A percentile compares a stretch with the other conserved stretches of the same genome.
phyloP scores from a whole-genome alignment of 176 grass and related monocot species.

The Carex parvula region DNA sequence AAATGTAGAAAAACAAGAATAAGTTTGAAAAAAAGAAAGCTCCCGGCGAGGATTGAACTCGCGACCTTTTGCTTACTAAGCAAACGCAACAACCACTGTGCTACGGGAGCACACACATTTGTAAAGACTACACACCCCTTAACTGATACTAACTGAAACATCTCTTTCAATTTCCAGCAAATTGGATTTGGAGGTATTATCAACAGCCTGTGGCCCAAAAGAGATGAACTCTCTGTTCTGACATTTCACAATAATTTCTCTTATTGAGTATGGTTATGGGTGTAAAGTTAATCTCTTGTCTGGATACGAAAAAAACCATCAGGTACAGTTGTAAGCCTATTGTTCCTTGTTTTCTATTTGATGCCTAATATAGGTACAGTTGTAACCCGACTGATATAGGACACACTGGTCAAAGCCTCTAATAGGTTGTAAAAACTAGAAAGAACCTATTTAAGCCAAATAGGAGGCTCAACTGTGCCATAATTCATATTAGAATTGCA shows the following conservation, averaged over 20 bases:
- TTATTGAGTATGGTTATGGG: constrained; percentile 59
- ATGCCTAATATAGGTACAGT: background rate
- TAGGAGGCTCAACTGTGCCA: background rate
- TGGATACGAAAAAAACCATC: constrained; percentile 85
- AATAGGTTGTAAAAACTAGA: background rate
- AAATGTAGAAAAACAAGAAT: background rate
- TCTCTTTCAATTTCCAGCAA: constrained; percentile 11
- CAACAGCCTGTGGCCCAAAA: constrained; percentile 37
- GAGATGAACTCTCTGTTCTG: constrained; percentile 53
- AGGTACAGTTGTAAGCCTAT: constrained; percentile 32
- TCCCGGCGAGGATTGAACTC: constrained; percentile 47
- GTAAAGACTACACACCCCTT: background rate
- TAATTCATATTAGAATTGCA: background rate
- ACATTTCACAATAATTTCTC: constrained; percentile 40
- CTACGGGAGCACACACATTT: constrained; percentile 23
- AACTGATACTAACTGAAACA: background rate
- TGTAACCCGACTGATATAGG: background rate
- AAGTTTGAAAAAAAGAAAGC: constrained; percentile 9
- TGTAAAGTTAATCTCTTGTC: constrained; percentile 85
- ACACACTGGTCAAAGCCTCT: background rate
- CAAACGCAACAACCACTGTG: constrained; percentile 70
- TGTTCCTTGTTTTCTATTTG: background rate
- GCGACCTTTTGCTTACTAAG: constrained; percentile 93
- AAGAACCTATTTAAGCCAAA: background rate
- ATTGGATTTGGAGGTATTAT: background rate